Conservation (phyloP, 2,329 filamentous ascomycete species). For the Aspergillus pseudoterreus region DNA sequence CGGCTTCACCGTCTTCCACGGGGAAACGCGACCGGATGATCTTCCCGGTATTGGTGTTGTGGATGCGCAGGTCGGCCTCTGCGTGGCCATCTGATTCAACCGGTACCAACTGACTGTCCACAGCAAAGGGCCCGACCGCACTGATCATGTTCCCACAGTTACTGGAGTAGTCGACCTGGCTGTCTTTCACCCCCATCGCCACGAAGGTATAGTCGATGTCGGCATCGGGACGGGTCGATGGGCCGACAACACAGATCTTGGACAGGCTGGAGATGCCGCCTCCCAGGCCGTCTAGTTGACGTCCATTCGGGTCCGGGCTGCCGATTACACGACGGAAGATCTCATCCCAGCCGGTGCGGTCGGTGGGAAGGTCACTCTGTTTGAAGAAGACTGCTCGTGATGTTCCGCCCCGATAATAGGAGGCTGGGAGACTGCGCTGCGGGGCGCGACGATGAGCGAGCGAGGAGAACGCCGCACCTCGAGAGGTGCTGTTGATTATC, state of each 20-base stretch:
- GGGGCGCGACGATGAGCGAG: background rate
- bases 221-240: slow-evolving; percentile 45
- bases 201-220: slow-evolving; percentile 71
- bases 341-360: slow-evolving; percentile 45
- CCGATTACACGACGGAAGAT: slow-evolving; percentile 61
- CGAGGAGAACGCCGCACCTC: background rate
- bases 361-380: slow-evolving; percentile 48
- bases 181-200: slow-evolving; percentile 61
- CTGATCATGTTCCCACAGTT: slow-evolving; percentile 75
- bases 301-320: slow-evolving; percentile 61
- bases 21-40: slow-evolving; percentile 57
- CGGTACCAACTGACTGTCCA: slow-evolving; percentile 51
- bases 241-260: slow-evolving; percentile 66
- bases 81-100: slow-evolving; percentile 26
- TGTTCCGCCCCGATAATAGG: slow-evolving; percentile 67
- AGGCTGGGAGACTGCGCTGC: slow-evolving; percentile 44
- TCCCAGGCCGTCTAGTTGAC: slow-evolving; percentile 70
- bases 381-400: slow-evolving; percentile 63
- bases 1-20: slow-evolving; percentile 47
- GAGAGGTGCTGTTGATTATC: background rate
- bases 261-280: slow-evolving; percentile 66
- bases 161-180: slow-evolving; percentile 60
- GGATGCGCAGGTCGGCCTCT: slow-evolving; percentile 50
- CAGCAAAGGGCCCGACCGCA: slow-evolving; percentile 63
- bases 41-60: slow-evolving; percentile 70